Evolutionary conservation across 1,139 yeast species (phyloP).

Genomic region (Zygotorulaspora mrakii): DNA sequence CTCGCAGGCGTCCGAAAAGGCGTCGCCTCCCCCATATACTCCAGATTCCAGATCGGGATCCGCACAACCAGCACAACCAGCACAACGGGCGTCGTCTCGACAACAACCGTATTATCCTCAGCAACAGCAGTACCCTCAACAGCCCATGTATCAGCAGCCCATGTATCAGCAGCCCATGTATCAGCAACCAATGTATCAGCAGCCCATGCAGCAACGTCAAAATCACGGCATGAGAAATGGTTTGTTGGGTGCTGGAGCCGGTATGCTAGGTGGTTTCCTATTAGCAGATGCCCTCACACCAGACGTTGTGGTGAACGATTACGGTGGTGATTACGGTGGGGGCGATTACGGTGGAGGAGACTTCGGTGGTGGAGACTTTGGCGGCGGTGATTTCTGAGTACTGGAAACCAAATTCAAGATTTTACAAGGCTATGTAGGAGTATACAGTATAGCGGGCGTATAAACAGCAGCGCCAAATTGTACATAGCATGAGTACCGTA

Average conservation of each 20-base stretch:
- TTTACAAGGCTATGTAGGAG: neutral
- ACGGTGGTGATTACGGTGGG: constrained; percentile 6
- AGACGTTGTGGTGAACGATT: constrained; percentile 15
- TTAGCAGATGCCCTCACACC: constrained; percentile 38
- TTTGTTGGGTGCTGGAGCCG: constrained; percentile 76
- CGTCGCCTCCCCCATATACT: constrained; percentile 9
- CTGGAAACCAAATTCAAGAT: too few species aligned
- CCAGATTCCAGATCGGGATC: neutral
- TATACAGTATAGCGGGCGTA: too few species aligned
- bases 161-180: constrained; percentile 16
- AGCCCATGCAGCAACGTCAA: constrained; percentile 32
- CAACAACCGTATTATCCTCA: constrained; percentile 10
- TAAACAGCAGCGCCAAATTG: too few species aligned
- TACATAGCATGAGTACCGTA: too few species aligned
- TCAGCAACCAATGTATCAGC: constrained; percentile 42
- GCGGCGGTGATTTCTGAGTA: constrained; percentile 8
- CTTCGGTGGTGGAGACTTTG: constrained; percentile 11
- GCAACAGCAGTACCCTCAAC: constrained; percentile 14
- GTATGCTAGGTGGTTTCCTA: constrained; percentile 70
- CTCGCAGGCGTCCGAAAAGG: constrained; percentile 24
- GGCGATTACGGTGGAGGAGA: constrained; percentile 3
- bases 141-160: constrained; percentile 16
- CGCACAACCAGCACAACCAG: neutral
- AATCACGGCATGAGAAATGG: constrained; percentile 42
- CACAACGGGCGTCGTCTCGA: neutral